Conservation (phyloP, 2,329 filamentous ascomycete species). For the Colletotrichum graminicola region DNA sequence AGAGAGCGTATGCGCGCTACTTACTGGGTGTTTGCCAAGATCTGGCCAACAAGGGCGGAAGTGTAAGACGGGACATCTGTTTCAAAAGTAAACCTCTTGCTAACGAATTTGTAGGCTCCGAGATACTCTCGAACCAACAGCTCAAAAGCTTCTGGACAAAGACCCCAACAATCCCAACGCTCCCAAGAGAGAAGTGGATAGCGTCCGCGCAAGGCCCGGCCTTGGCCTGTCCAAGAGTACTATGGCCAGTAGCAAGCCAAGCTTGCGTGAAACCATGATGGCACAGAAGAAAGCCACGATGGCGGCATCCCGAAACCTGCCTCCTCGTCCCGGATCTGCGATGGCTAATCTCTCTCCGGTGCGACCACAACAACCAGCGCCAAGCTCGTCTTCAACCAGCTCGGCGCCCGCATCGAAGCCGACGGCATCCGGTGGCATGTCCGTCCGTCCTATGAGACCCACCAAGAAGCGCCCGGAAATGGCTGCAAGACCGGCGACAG, state of each 20-base stretch:
- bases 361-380: slow-evolving; percentile 55
- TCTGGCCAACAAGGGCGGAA: slow-evolving; percentile 85
- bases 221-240: slow-evolving; percentile 74
- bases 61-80: slow-evolving; percentile 63
- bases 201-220: slow-evolving; percentile 66
- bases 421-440: slow-evolving; percentile 68
- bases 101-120: slow-evolving; percentile 71
- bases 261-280: slow-evolving; percentile 84
- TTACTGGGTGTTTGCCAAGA: slow-evolving; percentile 84
- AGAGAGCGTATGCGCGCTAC: slow-evolving; percentile 86
- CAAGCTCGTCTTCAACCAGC: slow-evolving; percentile 46
- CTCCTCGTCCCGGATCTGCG: slow-evolving; percentile 70
- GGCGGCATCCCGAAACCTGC: slow-evolving; percentile 55
- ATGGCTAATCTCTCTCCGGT: slow-evolving; percentile 54
- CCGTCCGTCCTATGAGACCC: slow-evolving; percentile 73
- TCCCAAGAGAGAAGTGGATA: slow-evolving; percentile 65
- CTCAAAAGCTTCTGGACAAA: slow-evolving; percentile 84
- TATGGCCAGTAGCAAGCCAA: slow-evolving; percentile 69
- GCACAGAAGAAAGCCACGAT: slow-evolving; percentile 79
- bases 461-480: slow-evolving; percentile 69
- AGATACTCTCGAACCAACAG: slow-evolving; percentile 80
- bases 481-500: slow-evolving; percentile 71
- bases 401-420: slow-evolving; percentile 54
- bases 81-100: not conserved
- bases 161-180: slow-evolving; percentile 85